A percentile compares a stretch with the other conserved stretches of the same genome.
These are phyloP conservation scores for Akanthomyces muscarius DNA, from an alignment of 2,329 filamentous ascomycete genomes.

Conservation along the genomic window DNA sequence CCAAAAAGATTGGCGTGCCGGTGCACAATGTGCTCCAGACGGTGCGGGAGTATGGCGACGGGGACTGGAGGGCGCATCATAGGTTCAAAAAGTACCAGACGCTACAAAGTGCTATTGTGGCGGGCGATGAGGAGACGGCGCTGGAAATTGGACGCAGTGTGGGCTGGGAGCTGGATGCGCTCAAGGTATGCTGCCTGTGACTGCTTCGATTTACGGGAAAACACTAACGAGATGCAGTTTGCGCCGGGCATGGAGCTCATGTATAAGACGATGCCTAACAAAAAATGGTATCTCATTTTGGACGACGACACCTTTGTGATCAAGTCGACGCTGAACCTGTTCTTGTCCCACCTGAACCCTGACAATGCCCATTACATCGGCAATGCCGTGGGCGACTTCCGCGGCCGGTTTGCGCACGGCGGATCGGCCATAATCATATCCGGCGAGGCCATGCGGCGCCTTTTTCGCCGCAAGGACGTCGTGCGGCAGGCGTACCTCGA, in stretches of 20 bases:
- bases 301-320: conserved; percentile 57
- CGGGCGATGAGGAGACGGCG: conserved; percentile 37
- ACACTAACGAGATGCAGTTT: conserved; percentile 37
- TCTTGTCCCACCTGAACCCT: conserved; percentile 48
- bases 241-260: conserved; percentile 51
- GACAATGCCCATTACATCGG: conserved; percentile 48
- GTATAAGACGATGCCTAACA: conserved; percentile 46
- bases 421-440: conserved; percentile 53
- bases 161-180: conserved; percentile 48
- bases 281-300: conserved; percentile 56
- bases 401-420: conserved; percentile 52
- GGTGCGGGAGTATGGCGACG: conserved; percentile 31
- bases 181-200: conserved; percentile 37
- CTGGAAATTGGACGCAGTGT: conserved; percentile 34
- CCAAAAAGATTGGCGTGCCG: conserved; percentile 28
- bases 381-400: conserved; percentile 55
- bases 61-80: conserved; percentile 27
- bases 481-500: conserved; percentile 43
- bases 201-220: background rate
- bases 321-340: conserved; percentile 42
- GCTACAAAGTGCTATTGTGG: conserved; percentile 36
- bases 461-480: conserved; percentile 41
- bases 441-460: conserved; percentile 42
- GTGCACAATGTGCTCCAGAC: conserved; percentile 41
- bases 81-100: conserved; percentile 39